Conservation (phyloP, 1,139 yeast species). For the Diutina scorzettiae region DNA sequence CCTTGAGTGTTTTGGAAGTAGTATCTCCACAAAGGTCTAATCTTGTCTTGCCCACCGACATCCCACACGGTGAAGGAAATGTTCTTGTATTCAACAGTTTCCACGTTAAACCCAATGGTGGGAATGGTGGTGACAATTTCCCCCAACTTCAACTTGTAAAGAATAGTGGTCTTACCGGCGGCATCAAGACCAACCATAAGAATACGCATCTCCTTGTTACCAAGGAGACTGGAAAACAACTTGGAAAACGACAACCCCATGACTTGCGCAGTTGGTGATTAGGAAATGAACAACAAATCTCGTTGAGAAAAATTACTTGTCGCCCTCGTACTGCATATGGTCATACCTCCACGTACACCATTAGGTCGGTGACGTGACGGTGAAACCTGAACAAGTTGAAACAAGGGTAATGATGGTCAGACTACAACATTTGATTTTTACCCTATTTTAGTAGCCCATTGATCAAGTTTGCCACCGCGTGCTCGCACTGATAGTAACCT, state of each 20-base stretch:
- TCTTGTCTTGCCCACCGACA: constrained; percentile 96
- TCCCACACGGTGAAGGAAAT: constrained; percentile 93
- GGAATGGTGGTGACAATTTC: constrained; percentile 91
- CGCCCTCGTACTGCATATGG: constrained; percentile 1
- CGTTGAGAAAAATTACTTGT: constrained; percentile 7
- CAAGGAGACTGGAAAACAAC: constrained; percentile 76
- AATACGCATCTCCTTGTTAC: constrained; percentile 79
- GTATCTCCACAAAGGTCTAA: constrained; percentile 93
- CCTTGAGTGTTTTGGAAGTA: constrained; percentile 92
- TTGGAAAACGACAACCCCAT: constrained; percentile 86
- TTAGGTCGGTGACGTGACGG: background rate
- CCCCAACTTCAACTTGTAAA: constrained; percentile 81
- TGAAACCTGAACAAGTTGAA: no score
- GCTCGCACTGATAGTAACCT: no score
- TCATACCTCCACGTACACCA: constrained; percentile 5
- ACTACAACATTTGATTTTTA: no score
- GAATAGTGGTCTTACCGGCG: constrained; percentile 86
- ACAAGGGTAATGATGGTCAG: no score
- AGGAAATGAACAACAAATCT: constrained; percentile 13
- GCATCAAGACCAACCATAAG: constrained; percentile 92
- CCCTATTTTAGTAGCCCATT: no score
- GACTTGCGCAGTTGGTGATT: background rate
- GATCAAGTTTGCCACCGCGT: no score
- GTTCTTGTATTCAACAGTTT: constrained; percentile 90
- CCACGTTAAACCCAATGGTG: constrained; percentile 90